Conservation (phyloP, 2,329 filamentous ascomycete species). For the Cadophora luteo-olivacea region DNA sequence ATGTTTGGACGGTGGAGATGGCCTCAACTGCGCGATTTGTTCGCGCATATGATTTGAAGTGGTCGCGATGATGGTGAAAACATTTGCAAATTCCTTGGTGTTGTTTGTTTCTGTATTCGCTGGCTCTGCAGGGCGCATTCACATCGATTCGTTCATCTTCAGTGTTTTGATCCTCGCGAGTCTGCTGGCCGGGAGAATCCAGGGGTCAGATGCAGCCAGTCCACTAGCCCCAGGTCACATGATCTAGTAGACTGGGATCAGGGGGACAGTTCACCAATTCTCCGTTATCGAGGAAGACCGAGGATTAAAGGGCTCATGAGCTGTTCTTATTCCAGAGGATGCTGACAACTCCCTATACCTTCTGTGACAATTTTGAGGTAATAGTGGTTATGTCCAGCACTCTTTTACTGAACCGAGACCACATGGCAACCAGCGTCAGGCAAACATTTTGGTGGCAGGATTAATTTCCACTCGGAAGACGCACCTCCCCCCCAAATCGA, state of each 20-base stretch:
- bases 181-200: conserved; percentile 6
- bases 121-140: conserved; percentile 18
- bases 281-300: neutral
- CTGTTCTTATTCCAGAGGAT: neutral
- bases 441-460: neutral
- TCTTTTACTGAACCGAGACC: neutral
- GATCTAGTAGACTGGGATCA: neutral
- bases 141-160: conserved; percentile 10
- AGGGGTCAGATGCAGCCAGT: neutral
- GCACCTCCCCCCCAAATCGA: too few relatives aligned
- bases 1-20: conserved; percentile 12
- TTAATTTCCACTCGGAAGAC: neutral
- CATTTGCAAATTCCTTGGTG: conserved; percentile 7
- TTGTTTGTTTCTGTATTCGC: neutral
- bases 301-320: neutral
- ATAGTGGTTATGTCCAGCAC: neutral
- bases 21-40: conserved; percentile 11
- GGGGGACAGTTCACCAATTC: neutral
- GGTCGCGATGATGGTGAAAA: conserved; percentile 15
- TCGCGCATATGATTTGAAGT: neutral
- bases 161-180: conserved; percentile 21
- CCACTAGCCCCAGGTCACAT: neutral
- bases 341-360: neutral
- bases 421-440: neutral
- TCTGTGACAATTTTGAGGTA: neutral